These are phyloP conservation scores for Hypoxylon sp. DNA, from an alignment of 2,329 filamentous ascomycete genomes.

Conservation along the genomic window DNA sequence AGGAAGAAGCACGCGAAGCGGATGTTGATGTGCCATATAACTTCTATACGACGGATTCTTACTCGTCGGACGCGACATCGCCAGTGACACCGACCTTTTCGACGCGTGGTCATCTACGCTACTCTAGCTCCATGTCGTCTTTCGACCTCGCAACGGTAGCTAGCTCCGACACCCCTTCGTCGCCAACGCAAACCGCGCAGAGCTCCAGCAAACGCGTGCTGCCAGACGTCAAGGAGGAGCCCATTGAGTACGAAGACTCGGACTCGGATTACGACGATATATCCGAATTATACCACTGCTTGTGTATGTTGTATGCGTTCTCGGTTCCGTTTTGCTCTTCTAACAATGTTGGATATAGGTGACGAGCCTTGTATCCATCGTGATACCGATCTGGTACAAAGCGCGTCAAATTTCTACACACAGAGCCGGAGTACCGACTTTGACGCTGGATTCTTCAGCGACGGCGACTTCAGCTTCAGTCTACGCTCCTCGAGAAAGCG, in stretches of 20 bases:
- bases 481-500: slow-evolving; percentile 66
- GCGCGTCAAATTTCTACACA: slow-evolving; percentile 54
- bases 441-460: slow-evolving; percentile 74
- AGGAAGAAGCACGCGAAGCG: slow-evolving; percentile 47
- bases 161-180: slow-evolving; percentile 65
- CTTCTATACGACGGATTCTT: slow-evolving; percentile 65
- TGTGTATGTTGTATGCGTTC: slow-evolving; percentile 71
- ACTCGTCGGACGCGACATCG: slow-evolving; percentile 74
- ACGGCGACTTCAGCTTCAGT: slow-evolving; percentile 66
- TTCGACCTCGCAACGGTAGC: slow-evolving; percentile 70
- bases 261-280: slow-evolving; percentile 59
- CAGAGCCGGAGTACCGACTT: slow-evolving; percentile 68
- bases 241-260: slow-evolving; percentile 70
- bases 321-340: slow-evolving; percentile 38
- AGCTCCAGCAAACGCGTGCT: slow-evolving; percentile 74
- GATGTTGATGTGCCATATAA: slow-evolving; percentile 58
- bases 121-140: slow-evolving; percentile 83
- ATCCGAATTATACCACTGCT: slow-evolving; percentile 71
- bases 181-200: slow-evolving; percentile 60
- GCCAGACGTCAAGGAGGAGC: slow-evolving; percentile 87
- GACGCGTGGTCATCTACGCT: slow-evolving; percentile 71
- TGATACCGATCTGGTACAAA: slow-evolving; percentile 57
- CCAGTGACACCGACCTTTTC: slow-evolving; percentile 79
- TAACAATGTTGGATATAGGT: slow-evolving; percentile 57
- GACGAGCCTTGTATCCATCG: slow-evolving; percentile 71